Percentiles rank a stretch among this genome's conserved stretches.
phyloP scores from a whole-genome alignment of 148 eudicot genomes.

The Rhododendron griersonianum region DNA sequence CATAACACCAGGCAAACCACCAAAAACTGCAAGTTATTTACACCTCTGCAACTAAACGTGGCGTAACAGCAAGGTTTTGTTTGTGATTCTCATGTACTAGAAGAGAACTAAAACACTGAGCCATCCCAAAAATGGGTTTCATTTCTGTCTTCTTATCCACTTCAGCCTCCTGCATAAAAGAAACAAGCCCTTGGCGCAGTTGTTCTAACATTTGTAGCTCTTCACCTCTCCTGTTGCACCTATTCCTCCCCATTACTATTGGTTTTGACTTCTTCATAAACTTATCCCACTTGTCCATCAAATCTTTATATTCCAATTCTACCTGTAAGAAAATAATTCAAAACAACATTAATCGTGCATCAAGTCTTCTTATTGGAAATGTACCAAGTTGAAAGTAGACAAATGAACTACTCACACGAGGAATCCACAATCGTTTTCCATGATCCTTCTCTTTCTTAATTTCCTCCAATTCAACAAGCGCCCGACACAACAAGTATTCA shows the following conservation, averaged over 20 bases:
- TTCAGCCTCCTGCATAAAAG: not conserved
- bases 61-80: not conserved
- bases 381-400: not conserved
- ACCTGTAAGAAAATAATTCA: not conserved
- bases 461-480: not conserved
- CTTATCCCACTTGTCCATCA: not conserved
- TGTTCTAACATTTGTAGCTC: not conserved
- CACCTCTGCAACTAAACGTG: not conserved
- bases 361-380: not conserved
- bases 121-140: not conserved
- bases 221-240: not conserved
- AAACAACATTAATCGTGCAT: not conserved
- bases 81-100: not conserved
- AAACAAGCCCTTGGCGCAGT: not conserved
- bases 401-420: not conserved
- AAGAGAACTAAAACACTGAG: not conserved
- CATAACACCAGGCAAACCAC: not conserved
- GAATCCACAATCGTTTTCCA: not conserved
- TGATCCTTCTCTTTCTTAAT: not conserved
- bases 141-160: not conserved
- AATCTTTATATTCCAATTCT: not conserved
- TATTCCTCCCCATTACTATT: not conserved
- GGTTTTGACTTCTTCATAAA: not conserved
- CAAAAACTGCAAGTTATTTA: not conserved
- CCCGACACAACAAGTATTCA: not conserved